Evolutionary conservation across 352 stramenopile genomes (phyloP).

Genomic region (Phytophthora fragariae): DNA sequence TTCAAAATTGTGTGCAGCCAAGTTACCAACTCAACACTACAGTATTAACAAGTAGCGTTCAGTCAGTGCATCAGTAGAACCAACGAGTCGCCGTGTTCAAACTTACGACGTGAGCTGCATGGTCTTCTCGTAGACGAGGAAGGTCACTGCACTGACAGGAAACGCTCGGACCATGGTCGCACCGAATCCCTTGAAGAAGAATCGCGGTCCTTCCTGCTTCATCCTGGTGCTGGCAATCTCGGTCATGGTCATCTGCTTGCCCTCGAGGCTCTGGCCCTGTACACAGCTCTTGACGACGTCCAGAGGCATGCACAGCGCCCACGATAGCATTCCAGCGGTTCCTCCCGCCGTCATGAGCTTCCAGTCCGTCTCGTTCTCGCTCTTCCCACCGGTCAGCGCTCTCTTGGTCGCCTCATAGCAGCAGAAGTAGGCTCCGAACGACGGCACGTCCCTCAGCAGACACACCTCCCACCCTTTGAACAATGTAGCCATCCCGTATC

Average conservation of each 20-base stretch:
- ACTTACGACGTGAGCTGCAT: conserved; percentile 81
- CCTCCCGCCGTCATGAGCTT: conserved; percentile 81
- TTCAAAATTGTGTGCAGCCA: neutral
- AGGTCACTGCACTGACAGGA: conserved; percentile 86
- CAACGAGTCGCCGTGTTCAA: neutral
- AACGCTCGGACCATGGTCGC: conserved; percentile 85
- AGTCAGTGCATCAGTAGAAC: no score
- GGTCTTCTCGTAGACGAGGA: conserved; percentile 86
- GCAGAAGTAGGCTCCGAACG: conserved; percentile 86
- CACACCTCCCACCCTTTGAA: conserved; percentile 79
- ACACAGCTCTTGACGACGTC: conserved; percentile 93
- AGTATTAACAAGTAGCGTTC: neutral
- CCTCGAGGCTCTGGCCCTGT: conserved; percentile 72
- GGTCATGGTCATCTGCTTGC: conserved; percentile 49
- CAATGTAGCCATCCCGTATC: conserved; percentile 54
- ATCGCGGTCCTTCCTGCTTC: conserved; percentile 57
- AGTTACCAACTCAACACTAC: neutral
- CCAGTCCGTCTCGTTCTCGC: conserved; percentile 70
- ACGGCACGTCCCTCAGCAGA: conserved; percentile 76
- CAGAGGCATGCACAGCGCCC: conserved; percentile 82
- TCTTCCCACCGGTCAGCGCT: conserved; percentile 54
- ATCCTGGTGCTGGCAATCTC: conserved; percentile 59
- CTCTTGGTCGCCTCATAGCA: conserved; percentile 80
- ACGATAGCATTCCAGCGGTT: conserved; percentile 80
- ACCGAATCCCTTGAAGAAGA: conserved; percentile 86